These are phyloP conservation scores for Hamigera avellanea DNA, from an alignment of 495 filamentous ascomycete genomes.

Conservation along the genomic window DNA sequence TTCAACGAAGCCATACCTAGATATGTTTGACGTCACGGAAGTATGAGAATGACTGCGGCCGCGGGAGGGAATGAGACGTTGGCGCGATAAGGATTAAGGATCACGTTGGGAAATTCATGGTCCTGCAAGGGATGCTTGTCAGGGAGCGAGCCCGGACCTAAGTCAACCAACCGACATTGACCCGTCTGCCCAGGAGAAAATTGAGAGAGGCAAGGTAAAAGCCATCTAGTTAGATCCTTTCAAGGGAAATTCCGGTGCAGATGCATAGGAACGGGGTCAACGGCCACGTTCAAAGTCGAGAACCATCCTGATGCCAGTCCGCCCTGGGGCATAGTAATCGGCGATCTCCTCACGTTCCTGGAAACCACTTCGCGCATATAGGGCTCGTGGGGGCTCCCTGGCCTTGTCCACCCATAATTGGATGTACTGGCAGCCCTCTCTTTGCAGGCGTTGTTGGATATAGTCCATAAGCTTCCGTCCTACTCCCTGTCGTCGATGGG, in stretches of 20 bases:
- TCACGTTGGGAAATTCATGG: constrained; percentile 23
- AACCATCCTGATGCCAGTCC: constrained; percentile 44
- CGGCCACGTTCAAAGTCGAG: constrained; percentile 26
- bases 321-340: constrained; percentile 47
- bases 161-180: no score
- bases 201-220: no score
- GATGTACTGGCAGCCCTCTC: constrained; percentile 41
- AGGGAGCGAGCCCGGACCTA: no score
- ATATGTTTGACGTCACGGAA: constrained; percentile 35
- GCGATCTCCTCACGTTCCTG: constrained; percentile 36
- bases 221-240: no score
- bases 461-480: constrained; percentile 38
- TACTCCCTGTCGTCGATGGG: constrained; percentile 41
- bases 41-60: constrained; percentile 24
- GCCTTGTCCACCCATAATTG: constrained; percentile 51
- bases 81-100: constrained; percentile 11
- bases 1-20: constrained; percentile 32
- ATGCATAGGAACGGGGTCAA: no score
- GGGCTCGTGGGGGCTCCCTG: constrained; percentile 32
- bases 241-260: no score
- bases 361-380: constrained; percentile 43
- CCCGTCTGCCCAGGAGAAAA: no score
- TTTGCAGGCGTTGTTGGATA: constrained; percentile 34
- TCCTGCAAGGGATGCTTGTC: constrained; percentile 25
- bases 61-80: constrained; percentile 3